A percentile compares a stretch with the other conserved stretches of the same genome.
Evolutionary conservation across 106 monocot genomes (phyloP).

Genomic region (Posidonia australis): DNA sequence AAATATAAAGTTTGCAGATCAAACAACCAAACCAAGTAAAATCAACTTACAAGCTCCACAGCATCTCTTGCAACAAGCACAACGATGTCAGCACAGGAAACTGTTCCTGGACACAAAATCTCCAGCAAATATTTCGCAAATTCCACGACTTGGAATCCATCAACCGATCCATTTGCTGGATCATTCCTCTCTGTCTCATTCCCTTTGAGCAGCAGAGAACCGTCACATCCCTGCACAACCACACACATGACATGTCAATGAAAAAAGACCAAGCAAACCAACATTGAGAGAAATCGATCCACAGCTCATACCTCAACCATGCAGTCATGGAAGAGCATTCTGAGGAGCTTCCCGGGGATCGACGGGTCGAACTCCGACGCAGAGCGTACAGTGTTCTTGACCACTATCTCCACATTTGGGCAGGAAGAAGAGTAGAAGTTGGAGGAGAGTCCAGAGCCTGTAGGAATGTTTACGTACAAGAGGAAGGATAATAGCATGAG

Average conservation of each 20-base stretch:
- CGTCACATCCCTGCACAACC: slow-evolving; percentile 64
- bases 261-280: neutral
- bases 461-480: neutral
- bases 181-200: slow-evolving; percentile 67
- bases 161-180: slow-evolving; percentile 63
- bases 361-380: slow-evolving; percentile 37
- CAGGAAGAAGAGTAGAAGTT: slow-evolving; percentile 58
- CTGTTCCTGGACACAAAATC: slow-evolving; percentile 44
- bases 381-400: slow-evolving; percentile 37
- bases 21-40: too few relatives aligned
- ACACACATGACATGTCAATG: neutral
- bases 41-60: slow-evolving; percentile 59
- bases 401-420: slow-evolving; percentile 50
- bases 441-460: slow-evolving; percentile 31
- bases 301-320: slow-evolving; percentile 55
- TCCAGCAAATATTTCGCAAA: slow-evolving; percentile 60
- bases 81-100: slow-evolving; percentile 79
- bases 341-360: slow-evolving; percentile 72
- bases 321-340: slow-evolving; percentile 88
- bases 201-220: slow-evolving; percentile 63
- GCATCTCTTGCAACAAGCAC: slow-evolving; percentile 84
- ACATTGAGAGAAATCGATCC: neutral
- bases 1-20: too few relatives aligned
- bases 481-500: neutral
- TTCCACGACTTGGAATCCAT: slow-evolving; percentile 68